Conservation (phyloP, 2,329 filamentous ascomycete species). For the Didymella pinodella region DNA sequence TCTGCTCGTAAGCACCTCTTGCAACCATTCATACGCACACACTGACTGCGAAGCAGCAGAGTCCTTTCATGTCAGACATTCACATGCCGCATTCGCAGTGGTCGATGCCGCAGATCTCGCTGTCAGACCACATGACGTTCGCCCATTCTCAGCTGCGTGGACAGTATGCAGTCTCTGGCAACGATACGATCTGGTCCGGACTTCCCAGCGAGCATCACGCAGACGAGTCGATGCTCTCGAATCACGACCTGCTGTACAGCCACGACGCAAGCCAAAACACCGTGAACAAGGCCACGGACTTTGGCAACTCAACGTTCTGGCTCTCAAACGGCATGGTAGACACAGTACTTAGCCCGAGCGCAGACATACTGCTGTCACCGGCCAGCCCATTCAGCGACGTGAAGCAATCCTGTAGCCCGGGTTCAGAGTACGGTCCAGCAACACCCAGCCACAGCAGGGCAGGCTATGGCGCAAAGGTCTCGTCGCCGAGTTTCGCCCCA, state of each 20-base stretch:
- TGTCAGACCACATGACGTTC: neutral
- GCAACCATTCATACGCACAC: neutral
- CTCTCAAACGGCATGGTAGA: neutral
- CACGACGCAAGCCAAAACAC: constrained; percentile 10
- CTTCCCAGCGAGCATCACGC: constrained; percentile 16
- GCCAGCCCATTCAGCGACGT: constrained; percentile 34
- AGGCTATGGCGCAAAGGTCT: neutral
- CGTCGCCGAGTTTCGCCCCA: constrained; percentile 2
- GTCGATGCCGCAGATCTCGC: constrained; percentile 7
- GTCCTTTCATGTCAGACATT: constrained; percentile 17
- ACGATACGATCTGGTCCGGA: constrained; percentile 2
- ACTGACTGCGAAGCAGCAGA: constrained; percentile 22
- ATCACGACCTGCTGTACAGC: constrained; percentile 22
- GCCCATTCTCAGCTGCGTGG: neutral
- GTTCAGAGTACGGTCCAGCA: constrained; percentile 15
- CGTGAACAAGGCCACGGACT: constrained; percentile 14
- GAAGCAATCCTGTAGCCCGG: constrained; percentile 11
- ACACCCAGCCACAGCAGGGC: constrained; percentile 18
- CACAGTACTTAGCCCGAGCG: constrained; percentile 19
- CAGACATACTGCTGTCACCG: constrained; percentile 29
- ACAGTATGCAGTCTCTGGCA: neutral
- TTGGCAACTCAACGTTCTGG: constrained; percentile 2
- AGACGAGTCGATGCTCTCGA: constrained; percentile 11
- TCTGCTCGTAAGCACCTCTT: constrained; percentile 23
- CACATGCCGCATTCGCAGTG: constrained; percentile 17